Conservation (phyloP, 805 yeast species). For the Ogataea nitratoaversa region DNA sequence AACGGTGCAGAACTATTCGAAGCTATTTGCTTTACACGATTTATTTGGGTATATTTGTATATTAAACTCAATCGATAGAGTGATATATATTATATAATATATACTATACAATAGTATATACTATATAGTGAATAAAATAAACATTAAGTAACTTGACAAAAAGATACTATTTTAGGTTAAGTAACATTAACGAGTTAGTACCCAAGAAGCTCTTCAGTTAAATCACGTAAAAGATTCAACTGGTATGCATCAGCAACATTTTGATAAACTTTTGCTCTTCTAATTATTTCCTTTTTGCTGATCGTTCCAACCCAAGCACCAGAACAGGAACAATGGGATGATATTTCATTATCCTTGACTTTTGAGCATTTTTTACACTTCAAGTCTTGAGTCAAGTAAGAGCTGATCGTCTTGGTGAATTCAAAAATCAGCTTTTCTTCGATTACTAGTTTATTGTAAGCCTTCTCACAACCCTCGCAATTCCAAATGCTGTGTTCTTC, state of each 20-base stretch:
- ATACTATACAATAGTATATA: too few species aligned
- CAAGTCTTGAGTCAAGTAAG: constrained; percentile 74
- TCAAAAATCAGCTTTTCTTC: constrained; percentile 79
- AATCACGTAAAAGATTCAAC: constrained; percentile 47
- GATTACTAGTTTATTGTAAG: constrained; percentile 60
- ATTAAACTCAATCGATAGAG: too few species aligned
- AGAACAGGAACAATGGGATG: constrained; percentile 79
- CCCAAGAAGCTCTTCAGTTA: constrained; percentile 22
- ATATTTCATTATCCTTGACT: constrained; percentile 63
- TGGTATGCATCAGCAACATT: constrained; percentile 60
- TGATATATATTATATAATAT: too few species aligned
- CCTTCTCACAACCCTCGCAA: constrained; percentile 63
- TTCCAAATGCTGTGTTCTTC: constrained; percentile 48
- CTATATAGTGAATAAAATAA: too few species aligned
- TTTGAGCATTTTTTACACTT: constrained; percentile 73
- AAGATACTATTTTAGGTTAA: neutral
- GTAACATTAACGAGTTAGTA: neutral
- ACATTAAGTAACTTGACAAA: neutral
- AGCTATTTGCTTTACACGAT: too few species aligned
- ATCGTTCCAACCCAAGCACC: constrained; percentile 74
- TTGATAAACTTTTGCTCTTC: constrained; percentile 44
- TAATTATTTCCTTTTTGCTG: constrained; percentile 39
- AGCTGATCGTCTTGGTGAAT: constrained; percentile 49
- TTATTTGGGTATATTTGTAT: neutral
- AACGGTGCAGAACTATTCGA: too few species aligned